Conservation (phyloP, 2,329 filamentous ascomycete species). For the Fusarium nurragi region DNA sequence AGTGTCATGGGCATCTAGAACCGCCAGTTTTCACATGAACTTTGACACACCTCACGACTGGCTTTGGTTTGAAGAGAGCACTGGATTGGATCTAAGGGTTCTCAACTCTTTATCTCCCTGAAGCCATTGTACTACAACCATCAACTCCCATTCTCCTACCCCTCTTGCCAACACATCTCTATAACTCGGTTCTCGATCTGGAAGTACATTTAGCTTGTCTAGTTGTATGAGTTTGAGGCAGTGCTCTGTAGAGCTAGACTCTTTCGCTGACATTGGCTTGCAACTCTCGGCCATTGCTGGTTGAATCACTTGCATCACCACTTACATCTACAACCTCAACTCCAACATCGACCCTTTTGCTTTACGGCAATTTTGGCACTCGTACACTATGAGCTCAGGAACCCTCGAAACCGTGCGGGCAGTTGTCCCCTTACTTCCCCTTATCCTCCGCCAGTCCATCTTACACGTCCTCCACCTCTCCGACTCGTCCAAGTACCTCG, state of each 20-base stretch:
- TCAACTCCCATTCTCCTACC: background rate
- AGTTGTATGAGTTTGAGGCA: background rate
- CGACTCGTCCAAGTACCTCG: slow-evolving; percentile 77
- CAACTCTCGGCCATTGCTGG: too few species aligned
- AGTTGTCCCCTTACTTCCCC: slow-evolving; percentile 67
- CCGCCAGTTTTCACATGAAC: slow-evolving; percentile 9
- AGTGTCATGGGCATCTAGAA: slow-evolving; percentile 30
- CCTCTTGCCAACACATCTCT: slow-evolving; percentile 4
- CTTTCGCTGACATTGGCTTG: background rate
- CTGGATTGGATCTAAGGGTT: slow-evolving; percentile 1
- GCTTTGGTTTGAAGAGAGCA: background rate
- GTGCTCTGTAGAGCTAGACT: background rate
- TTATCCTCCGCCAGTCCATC: slow-evolving; percentile 69
- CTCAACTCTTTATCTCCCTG: slow-evolving; percentile 10
- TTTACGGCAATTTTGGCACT: background rate
- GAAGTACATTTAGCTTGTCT: background rate
- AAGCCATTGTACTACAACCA: slow-evolving; percentile 18
- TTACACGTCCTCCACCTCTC: slow-evolving; percentile 74
- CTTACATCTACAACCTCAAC: slow-evolving; percentile 5
- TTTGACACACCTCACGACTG: slow-evolving; percentile 20
- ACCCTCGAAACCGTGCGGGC: slow-evolving; percentile 37
- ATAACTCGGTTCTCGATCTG: background rate
- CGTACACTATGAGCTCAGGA: slow-evolving; percentile 17
- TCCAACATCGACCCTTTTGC: background rate
- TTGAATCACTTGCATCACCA: slow-evolving; percentile 23